These are phyloP conservation scores for Chlorella sp. DNA, from an alignment of 139 green algal genomes.

Conservation along the genomic window DNA sequence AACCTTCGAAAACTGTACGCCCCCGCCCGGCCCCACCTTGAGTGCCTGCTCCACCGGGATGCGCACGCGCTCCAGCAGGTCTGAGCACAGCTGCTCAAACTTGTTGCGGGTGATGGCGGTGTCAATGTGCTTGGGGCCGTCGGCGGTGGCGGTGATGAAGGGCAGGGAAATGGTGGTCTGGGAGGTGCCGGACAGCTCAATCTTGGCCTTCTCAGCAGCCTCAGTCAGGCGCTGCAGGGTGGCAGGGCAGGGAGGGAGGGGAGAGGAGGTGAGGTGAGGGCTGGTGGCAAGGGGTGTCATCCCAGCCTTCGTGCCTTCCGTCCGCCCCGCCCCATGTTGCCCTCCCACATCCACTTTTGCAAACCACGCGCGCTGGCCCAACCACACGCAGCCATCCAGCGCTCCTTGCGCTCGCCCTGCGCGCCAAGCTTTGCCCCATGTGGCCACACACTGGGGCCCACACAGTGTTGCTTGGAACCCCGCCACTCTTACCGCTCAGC, in stretches of 20 bases:
- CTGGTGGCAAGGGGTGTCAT: neutral
- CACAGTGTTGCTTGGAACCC: too few species aligned
- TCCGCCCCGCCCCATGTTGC: neutral
- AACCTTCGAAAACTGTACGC: neutral
- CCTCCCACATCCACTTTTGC: neutral
- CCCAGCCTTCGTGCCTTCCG: neutral
- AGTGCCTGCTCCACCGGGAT: slow-evolving; percentile 94
- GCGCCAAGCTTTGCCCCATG: too few species aligned
- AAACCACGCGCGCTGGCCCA: too few species aligned
- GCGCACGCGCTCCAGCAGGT: slow-evolving; percentile 91
- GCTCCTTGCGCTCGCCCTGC: too few species aligned
- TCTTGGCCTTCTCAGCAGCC: slow-evolving; percentile 99
- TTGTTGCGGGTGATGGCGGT: slow-evolving; percentile 81
- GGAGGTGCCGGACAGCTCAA: slow-evolving; percentile 89
- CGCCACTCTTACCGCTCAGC: too few species aligned
- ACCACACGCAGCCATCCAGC: too few species aligned
- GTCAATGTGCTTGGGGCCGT: slow-evolving; percentile 99
- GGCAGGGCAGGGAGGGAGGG: neutral
- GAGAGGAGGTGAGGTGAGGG: neutral
- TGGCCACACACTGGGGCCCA: too few species aligned
- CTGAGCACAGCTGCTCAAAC: slow-evolving; percentile 97
- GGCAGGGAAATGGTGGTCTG: slow-evolving; percentile 95
- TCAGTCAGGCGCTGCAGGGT: slow-evolving; percentile 92
- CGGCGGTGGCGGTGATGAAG: slow-evolving; percentile 99
- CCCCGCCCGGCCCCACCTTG: slow-evolving; percentile 57